Conservation (phyloP, 1,284 basidiomycete species). For the Agroathelia rolfsii region DNA sequence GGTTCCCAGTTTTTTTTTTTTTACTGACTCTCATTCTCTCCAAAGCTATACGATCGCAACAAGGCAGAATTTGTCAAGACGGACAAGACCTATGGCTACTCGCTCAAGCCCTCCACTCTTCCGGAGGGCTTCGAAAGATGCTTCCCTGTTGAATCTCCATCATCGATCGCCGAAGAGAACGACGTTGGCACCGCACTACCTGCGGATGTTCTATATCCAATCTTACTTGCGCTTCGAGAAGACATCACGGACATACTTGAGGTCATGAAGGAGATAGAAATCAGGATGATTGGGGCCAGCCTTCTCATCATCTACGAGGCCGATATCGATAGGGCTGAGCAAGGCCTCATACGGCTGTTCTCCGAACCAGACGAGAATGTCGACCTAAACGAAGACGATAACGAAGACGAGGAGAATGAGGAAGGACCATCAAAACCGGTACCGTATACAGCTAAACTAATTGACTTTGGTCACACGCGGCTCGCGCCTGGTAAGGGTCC, state of each 20-base stretch:
- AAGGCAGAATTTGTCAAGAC: conserved; percentile 47
- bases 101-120: conserved; percentile 58
- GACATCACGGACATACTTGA: conserved; percentile 50
- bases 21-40: conserved; percentile 6
- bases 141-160: conserved; percentile 49
- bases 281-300: conserved; percentile 78
- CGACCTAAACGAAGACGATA: conserved; percentile 23
- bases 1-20: background rate
- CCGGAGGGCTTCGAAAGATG: conserved; percentile 68
- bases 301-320: conserved; percentile 84
- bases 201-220: conserved; percentile 39
- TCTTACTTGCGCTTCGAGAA: conserved; percentile 48
- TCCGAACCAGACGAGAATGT: conserved; percentile 20
- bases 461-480: conserved; percentile 90
- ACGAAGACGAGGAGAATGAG: conserved; percentile 21
- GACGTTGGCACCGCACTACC: conserved; percentile 41
- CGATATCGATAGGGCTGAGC: conserved; percentile 33
- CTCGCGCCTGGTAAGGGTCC: conserved; percentile 64
- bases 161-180: conserved; percentile 8
- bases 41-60: conserved; percentile 65
- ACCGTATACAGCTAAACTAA: conserved; percentile 68
- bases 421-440: too few species aligned
- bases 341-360: conserved; percentile 25
- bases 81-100: conserved; percentile 76
- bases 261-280: conserved; percentile 46